Evolutionary conservation across 2,329 filamentous ascomycete genomes (phyloP).

Genomic region (Neopestalotiopsis sp.): DNA sequence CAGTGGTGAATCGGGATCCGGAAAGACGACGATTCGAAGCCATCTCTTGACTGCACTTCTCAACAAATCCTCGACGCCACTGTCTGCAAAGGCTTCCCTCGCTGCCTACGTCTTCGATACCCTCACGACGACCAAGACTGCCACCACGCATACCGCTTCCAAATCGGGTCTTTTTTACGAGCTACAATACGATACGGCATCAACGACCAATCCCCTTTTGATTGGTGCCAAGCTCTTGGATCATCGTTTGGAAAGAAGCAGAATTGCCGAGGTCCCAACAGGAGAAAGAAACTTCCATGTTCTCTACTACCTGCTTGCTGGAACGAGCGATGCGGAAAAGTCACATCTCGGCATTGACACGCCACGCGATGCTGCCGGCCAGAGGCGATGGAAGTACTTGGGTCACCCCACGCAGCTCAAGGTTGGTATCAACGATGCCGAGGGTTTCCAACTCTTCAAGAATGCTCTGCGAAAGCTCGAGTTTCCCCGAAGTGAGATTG

Average conservation of each 20-base stretch:
- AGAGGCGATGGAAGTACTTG: conserved; percentile 93
- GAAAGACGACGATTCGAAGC: conserved; percentile 92
- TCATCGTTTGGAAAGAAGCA: conserved; percentile 88
- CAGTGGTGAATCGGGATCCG: conserved; percentile 93
- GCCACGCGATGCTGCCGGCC: conserved; percentile 48
- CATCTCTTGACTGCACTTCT: conserved; percentile 87
- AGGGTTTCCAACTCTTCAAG: conserved; percentile 98
- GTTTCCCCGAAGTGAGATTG: conserved; percentile 91
- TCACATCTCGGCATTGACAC: conserved; percentile 73
- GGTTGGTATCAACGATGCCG: conserved; percentile 93
- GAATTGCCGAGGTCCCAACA: conserved; percentile 89
- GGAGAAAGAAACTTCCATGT: conserved; percentile 97
- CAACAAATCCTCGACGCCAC: conserved; percentile 87
- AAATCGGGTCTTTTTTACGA: conserved; percentile 96
- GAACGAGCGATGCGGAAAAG: conserved; percentile 90
- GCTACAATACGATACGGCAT: conserved; percentile 92
- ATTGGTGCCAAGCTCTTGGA: conserved; percentile 95
- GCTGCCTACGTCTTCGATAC: conserved; percentile 96
- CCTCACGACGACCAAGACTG: conserved; percentile 94
- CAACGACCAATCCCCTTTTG: conserved; percentile 82
- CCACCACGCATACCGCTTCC: conserved; percentile 92
- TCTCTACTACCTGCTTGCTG: conserved; percentile 92
- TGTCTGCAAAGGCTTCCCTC: conserved; percentile 91
- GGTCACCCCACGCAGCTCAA: conserved; percentile 97
- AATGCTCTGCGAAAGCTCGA: conserved; percentile 92